Evolutionary conservation across 345 rosid genomes (phyloP).

Genomic region (Syzygium jambos): DNA sequence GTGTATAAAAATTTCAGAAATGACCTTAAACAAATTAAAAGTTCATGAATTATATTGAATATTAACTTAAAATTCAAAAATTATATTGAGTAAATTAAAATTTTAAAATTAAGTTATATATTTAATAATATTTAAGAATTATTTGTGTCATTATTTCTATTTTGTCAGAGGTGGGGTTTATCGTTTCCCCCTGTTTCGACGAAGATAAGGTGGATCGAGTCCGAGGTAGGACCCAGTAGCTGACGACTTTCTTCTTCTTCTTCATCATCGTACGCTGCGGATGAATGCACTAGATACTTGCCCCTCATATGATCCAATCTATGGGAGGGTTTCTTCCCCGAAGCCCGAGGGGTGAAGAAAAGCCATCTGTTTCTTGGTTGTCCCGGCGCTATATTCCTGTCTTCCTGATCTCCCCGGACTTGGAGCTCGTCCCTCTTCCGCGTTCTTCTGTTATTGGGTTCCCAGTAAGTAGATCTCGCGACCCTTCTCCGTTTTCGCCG

Average conservation of each 20-base stretch:
- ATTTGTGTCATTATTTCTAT: no score
- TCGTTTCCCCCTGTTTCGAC: background rate
- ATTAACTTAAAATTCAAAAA: no score
- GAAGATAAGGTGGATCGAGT: background rate
- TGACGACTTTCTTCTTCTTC: background rate
- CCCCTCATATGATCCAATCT: background rate
- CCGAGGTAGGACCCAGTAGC: background rate
- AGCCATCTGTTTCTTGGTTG: background rate
- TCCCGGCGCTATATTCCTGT: background rate
- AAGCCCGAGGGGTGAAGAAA: background rate
- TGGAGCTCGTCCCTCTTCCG: background rate
- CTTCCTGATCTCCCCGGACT: background rate
- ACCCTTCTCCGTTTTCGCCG: background rate
- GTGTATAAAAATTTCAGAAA: no score
- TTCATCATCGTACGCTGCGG: background rate
- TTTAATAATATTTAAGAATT: no score
- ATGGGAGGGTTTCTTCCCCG: background rate
- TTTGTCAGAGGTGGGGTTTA: background rate
- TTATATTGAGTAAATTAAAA: no score
- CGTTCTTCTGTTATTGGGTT: background rate
- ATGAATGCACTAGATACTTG: background rate
- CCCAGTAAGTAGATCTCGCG: background rate
- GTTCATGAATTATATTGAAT: no score
- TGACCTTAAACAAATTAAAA: no score
- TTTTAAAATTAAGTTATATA: no score